phyloP scores from a whole-genome alignment of 2,329 filamentous ascomycete genomes.

The Aspergillus intermedius region DNA sequence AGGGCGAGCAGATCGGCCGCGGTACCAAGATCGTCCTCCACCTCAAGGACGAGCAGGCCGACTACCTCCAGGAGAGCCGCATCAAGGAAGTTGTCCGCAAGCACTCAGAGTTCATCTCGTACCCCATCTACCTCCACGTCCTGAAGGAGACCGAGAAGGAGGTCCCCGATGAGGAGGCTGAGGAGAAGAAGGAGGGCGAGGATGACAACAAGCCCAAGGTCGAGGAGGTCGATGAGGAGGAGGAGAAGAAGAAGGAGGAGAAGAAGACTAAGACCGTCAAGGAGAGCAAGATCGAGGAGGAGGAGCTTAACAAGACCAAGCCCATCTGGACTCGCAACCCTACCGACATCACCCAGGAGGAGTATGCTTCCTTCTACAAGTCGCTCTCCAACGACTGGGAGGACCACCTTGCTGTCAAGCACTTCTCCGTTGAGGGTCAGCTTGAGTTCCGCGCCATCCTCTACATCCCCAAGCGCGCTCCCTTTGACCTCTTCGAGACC shows the following conservation, averaged over 20 bases:
- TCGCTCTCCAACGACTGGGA: slow-evolving; percentile 99
- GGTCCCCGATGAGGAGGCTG: slow-evolving; percentile 91
- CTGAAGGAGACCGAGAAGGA: slow-evolving; percentile 99
- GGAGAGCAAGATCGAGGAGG: slow-evolving; percentile 97
- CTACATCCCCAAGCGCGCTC: slow-evolving; percentile 98
- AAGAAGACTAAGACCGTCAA: slow-evolving; percentile 99
- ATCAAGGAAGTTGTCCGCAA: slow-evolving; percentile 99
- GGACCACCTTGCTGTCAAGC: slow-evolving; percentile 98
- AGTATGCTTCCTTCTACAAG: slow-evolving; percentile 99
- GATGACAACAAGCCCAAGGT: slow-evolving; percentile 95
- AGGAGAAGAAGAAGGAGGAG: slow-evolving; percentile 87
- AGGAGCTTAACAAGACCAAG: slow-evolving; percentile 99
- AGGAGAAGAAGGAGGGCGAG: slow-evolving; percentile 64
- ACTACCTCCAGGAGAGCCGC: slow-evolving; percentile 97
- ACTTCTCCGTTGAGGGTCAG: slow-evolving; percentile 99
- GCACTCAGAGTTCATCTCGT: slow-evolving; percentile 99
- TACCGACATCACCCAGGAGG: slow-evolving; percentile 86
- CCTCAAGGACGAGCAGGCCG: slow-evolving; percentile 97
- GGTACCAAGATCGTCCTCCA: slow-evolving; percentile 98
- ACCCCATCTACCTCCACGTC: slow-evolving; percentile 99
- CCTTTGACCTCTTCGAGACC: slow-evolving; percentile 99
- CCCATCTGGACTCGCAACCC: slow-evolving; percentile 99
- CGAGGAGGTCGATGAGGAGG: slow-evolving; percentile 83
- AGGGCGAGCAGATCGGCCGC: slow-evolving; percentile 83
- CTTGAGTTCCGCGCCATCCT: slow-evolving; percentile 99